Evolutionary conservation across 495 filamentous ascomycete species (phyloP).

Genomic region (Aspergillus cavernicola): DNA sequence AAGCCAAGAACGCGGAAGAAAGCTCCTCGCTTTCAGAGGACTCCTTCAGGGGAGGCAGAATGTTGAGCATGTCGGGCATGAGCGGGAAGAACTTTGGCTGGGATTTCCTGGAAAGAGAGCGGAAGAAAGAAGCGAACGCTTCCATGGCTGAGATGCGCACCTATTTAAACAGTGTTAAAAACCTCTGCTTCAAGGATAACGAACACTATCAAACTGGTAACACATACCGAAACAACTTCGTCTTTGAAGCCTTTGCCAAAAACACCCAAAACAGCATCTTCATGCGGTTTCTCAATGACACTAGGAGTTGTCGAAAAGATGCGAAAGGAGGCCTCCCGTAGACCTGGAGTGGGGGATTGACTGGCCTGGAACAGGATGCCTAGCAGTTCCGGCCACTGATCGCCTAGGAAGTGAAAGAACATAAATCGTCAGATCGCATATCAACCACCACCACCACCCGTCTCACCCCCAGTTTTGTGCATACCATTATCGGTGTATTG

Average conservation of each 20-base stretch:
- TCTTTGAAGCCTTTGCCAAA: conserved; percentile 93
- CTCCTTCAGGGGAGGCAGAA: conserved; percentile 89
- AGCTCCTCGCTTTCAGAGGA: conserved; percentile 83
- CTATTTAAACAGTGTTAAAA: conserved; percentile 33
- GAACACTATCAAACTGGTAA: background rate
- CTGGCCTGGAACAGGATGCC: conserved; percentile 81
- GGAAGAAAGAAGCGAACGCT: conserved; percentile 94
- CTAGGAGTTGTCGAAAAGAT: conserved; percentile 94
- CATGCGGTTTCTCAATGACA: conserved; percentile 94
- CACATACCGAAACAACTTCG: conserved; percentile 67
- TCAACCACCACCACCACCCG: conserved; percentile 2
- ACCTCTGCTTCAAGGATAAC: background rate
- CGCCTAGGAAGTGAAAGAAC: conserved; percentile 47
- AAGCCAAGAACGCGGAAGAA: conserved; percentile 77
- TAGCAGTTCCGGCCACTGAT: conserved; percentile 89
- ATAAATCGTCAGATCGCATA: conserved; percentile 19
- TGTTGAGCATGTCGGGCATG: conserved; percentile 84
- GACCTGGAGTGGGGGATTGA: conserved; percentile 71
- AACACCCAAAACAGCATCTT: conserved; percentile 74
- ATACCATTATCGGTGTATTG: conserved; percentile 90
- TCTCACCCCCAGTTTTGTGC: conserved; percentile 23
- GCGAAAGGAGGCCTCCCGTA: conserved; percentile 86
- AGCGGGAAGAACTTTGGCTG: conserved; percentile 83
- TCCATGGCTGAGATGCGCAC: conserved; percentile 93
- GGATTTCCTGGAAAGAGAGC: conserved; percentile 77